phyloP scores from a whole-genome alignment of 805 yeast species.

The Metschnikowia matae region DNA sequence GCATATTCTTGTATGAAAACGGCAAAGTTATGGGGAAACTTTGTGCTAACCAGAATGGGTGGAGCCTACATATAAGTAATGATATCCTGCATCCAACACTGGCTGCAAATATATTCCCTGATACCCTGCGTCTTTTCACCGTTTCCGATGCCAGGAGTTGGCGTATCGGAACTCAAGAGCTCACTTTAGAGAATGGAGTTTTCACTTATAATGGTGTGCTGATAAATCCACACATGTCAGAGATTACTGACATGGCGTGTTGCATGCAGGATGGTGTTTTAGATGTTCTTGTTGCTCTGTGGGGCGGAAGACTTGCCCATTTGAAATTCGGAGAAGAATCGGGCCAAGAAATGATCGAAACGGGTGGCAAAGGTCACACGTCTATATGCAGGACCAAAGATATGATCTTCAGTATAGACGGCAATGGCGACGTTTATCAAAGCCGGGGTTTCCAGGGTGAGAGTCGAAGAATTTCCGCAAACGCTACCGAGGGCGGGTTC shows the following conservation, averaged over 20 bases:
- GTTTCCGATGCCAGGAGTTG: neutral
- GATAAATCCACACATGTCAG: neutral
- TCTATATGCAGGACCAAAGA: neutral
- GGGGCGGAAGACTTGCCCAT: conserved; percentile 10
- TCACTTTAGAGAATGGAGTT: neutral
- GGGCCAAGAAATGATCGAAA: neutral
- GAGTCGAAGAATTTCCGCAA: neutral
- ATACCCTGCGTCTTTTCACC: neutral
- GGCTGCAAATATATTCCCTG: neutral
- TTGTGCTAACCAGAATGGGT: neutral
- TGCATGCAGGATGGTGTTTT: neutral
- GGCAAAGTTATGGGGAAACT: neutral
- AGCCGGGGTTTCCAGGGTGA: conserved; percentile 2
- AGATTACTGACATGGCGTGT: conserved; percentile 6
- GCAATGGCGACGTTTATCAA: neutral
- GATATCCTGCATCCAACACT: neutral
- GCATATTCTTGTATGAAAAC: neutral
- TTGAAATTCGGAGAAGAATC: neutral
- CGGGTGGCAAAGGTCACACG: neutral
- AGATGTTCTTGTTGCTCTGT: conserved; percentile 7
- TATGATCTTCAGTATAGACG: neutral
- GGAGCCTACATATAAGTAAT: too few species aligned
- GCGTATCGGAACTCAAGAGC: neutral
- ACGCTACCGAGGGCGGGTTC: neutral
- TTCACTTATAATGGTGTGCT: neutral